Evolutionary conservation across 768 basidiomycete species (phyloP), one percentile per base, ranked within the genome.

Genomic region (Phaeotremella fagi): DNA sequence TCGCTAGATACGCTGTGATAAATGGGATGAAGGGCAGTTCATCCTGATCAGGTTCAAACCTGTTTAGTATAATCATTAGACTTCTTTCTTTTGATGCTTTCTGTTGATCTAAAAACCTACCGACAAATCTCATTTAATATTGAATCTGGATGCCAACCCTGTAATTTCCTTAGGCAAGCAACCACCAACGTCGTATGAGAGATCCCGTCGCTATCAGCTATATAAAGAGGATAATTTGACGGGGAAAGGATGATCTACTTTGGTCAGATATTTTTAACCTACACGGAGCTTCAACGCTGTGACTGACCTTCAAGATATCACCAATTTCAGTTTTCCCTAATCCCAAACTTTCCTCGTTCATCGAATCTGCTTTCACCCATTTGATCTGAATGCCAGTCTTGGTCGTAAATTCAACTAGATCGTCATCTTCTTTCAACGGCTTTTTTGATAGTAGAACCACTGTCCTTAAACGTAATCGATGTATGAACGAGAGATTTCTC

Each of bases 191-290:
- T 65, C 6, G 68, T 67, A 54, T 70, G 68, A 31, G 68, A 67
- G n/a, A 70, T 63, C 23, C 68, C 68, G 35, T 70, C 68, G 24
- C 52, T 46, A 35, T 70, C 68, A 6, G 66, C 66, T 24, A 70
- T 57, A 41, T 70, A 70, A 11, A 70, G 48, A 6, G 68, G 68
- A 44, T 70, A 70, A 11, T 18, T n/a, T 27, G 56, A 37, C 15
- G 59, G 46, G 29, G 64, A 55, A 9, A 70, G 45, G 14, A 70
- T 55, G 23, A 57, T 48, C 66, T 67, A 18, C 3, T n/a, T n/a
- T n/a, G n/a, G n/a, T n/a, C n/a, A n/a, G n/a, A n/a, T n/a, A n/a
- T n/a, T n/a, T n/a, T n/a, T n/a, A n/a, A n/a, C n/a, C n/a, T n/a
- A n/a, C n/a, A n/a, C n/a, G n/a, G n/a, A n/a, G n/a, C n/a, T n/a